A percentile compares a stretch with the other conserved stretches of the same genome.
These are phyloP conservation scores for Vachellia pachyceras DNA, from an alignment of 306 rosid genomes.

Conservation along the genomic window DNA sequence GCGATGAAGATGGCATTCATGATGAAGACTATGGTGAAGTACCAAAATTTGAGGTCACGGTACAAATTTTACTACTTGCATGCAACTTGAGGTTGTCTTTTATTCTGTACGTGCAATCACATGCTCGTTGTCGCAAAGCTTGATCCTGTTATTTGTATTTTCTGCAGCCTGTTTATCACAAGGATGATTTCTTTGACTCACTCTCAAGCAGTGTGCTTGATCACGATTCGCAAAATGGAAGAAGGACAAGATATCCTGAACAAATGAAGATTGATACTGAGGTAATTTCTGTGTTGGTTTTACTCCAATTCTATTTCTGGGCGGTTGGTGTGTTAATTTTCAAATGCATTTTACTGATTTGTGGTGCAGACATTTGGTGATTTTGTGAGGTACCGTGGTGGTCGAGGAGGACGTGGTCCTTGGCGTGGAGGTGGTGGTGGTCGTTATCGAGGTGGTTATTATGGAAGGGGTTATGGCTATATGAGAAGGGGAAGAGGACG, in stretches of 20 bases:
- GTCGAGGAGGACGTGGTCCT: constrained; percentile 79
- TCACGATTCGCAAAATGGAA: constrained; percentile 69
- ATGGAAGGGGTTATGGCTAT: constrained; percentile 73
- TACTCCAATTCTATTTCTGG: constrained; percentile 7
- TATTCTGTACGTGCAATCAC: not conserved
- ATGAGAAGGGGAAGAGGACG: constrained; percentile 83
- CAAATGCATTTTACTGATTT: constrained; percentile 37
- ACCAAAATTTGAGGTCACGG: constrained; percentile 50
- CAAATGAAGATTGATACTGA: constrained; percentile 87
- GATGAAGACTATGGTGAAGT: constrained; percentile 62
- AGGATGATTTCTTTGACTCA: constrained; percentile 92
- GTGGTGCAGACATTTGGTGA: constrained; percentile 87
- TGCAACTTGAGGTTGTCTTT: constrained; percentile 17
- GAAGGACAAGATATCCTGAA: constrained; percentile 81
- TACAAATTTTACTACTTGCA: constrained; percentile 25
- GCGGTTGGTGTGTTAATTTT: not conserved
- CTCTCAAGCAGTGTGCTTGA: constrained; percentile 61
- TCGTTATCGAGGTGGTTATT: constrained; percentile 75
- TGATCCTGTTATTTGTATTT: constrained; percentile 38
- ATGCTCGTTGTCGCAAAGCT: constrained; percentile 5
- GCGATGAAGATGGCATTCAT: constrained; percentile 60
- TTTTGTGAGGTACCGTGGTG: constrained; percentile 76
- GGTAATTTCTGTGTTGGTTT: constrained; percentile 48
- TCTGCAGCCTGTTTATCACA: constrained; percentile 74
- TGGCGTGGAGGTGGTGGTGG: constrained; percentile 94